Conservation (phyloP, 2,329 filamentous ascomycete species). For the Trichoderma afroharzianum region DNA sequence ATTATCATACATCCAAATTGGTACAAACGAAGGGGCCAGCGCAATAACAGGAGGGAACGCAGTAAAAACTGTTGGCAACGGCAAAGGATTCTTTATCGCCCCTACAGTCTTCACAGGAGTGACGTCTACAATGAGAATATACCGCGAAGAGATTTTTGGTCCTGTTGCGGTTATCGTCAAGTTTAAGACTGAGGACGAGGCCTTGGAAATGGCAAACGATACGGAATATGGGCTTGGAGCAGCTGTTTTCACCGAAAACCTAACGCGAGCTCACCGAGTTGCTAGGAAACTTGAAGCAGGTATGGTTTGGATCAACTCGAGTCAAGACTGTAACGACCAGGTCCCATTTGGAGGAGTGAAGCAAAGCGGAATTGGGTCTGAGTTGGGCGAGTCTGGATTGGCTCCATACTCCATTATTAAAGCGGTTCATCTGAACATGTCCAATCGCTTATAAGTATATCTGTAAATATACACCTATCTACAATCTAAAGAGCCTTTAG, state of each 20-base stretch:
- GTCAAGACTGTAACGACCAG: slow-evolving; percentile 21
- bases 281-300: slow-evolving; percentile 56
- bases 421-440: not conserved
- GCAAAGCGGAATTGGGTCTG: not conserved
- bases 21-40: not conserved
- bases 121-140: not conserved
- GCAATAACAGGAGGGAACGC: not conserved
- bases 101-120: not conserved
- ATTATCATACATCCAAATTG: slow-evolving; percentile 26
- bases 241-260: not conserved
- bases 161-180: not conserved
- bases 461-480: not conserved
- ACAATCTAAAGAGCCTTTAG: too few species aligned
- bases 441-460: not conserved
- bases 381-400: not conserved
- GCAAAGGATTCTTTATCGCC: not conserved
- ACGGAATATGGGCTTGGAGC: not conserved
- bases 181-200: not conserved
- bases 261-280: slow-evolving; percentile 31
- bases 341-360: slow-evolving; percentile 30
- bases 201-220: not conserved
- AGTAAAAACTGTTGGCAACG: not conserved
- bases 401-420: not conserved
- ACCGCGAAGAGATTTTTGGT: not conserved
- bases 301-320: slow-evolving; percentile 55